phyloP scores from a whole-genome alignment of 73 alveolate genomes.

The Uronychia setigera region DNA sequence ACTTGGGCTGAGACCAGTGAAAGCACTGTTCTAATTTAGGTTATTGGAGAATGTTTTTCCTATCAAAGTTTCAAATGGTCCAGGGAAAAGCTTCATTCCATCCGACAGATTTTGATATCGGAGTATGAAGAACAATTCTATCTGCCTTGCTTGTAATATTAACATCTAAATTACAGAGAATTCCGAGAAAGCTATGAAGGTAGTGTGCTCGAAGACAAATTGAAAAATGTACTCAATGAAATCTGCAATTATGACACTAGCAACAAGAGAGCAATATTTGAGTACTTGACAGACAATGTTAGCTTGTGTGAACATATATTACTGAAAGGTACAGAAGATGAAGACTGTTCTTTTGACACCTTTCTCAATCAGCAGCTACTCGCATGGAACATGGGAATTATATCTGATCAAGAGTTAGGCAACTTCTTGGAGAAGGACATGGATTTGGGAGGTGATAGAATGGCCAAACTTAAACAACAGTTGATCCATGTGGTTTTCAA shows the following conservation, averaged over 20 bases:
- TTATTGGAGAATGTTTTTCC: neutral
- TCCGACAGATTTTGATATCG: neutral
- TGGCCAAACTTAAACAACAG: neutral
- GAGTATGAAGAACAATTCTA: constrained; percentile 4
- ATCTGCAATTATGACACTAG: neutral
- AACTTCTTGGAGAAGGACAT: neutral
- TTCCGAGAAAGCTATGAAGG: neutral
- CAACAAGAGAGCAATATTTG: neutral
- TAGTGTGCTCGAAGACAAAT: neutral
- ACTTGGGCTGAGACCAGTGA: constrained; percentile 8
- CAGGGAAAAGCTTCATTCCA: neutral
- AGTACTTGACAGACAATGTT: neutral
- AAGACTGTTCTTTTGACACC: neutral
- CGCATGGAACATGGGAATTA: neutral
- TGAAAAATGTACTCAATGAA: neutral
- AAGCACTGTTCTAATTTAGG: neutral
- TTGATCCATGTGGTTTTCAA: neutral
- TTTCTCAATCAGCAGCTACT: neutral
- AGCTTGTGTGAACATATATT: neutral
- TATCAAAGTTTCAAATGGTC: neutral
- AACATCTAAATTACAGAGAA: neutral
- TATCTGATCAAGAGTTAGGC: neutral
- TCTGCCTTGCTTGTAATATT: neutral
- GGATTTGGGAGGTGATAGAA: neutral
- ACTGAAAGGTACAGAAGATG: neutral